A percentile compares a stretch with the other conserved stretches of the same genome.
Evolutionary conservation across 2,329 filamentous ascomycete genomes (phyloP).

Genomic region (Didymella segeticola): DNA sequence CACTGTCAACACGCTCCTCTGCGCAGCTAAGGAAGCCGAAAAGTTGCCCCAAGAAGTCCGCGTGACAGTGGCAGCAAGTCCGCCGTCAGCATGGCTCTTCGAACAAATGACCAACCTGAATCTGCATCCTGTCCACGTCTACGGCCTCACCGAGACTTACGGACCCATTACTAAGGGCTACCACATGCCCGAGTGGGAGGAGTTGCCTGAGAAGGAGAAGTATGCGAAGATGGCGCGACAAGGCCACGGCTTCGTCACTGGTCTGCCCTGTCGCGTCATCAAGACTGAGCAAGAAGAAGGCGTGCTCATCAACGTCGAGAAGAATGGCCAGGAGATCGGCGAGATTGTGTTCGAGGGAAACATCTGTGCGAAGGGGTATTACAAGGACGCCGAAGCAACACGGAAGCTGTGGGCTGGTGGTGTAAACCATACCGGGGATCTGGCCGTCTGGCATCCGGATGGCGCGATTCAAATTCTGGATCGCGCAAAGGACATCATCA

Average conservation of each 20-base stretch:
- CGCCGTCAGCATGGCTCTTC: slow-evolving; percentile 88
- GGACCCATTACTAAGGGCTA: slow-evolving; percentile 97
- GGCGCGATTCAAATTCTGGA: slow-evolving; percentile 92
- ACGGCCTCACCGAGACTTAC: slow-evolving; percentile 88
- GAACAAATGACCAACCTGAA: slow-evolving; percentile 91
- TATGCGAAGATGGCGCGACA: slow-evolving; percentile 92
- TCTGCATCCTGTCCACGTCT: slow-evolving; percentile 89
- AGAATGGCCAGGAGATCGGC: slow-evolving; percentile 76
- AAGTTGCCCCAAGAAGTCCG: slow-evolving; percentile 73
- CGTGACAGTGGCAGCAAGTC: slow-evolving; percentile 91
- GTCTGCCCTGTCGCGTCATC: slow-evolving; percentile 80
- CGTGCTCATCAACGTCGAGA: slow-evolving; percentile 70
- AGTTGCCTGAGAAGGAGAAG: slow-evolving; percentile 73
- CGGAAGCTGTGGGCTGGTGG: slow-evolving; percentile 86
- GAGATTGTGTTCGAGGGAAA: slow-evolving; percentile 90
- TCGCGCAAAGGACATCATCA: slow-evolving; percentile 97
- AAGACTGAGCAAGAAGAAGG: slow-evolving; percentile 76
- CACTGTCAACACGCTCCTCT: slow-evolving; percentile 93
- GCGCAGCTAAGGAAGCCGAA: slow-evolving; percentile 77
- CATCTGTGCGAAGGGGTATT: slow-evolving; percentile 90
- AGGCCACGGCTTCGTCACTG: slow-evolving; percentile 88
- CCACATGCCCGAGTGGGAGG: slow-evolving; percentile 83
- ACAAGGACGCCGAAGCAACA: slow-evolving; percentile 87
- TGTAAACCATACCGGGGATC: slow-evolving; percentile 84
- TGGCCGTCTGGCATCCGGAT: slow-evolving; percentile 92